Conservation (phyloP, 768 basidiomycete species). For the Sarcomyxa edulis region DNA sequence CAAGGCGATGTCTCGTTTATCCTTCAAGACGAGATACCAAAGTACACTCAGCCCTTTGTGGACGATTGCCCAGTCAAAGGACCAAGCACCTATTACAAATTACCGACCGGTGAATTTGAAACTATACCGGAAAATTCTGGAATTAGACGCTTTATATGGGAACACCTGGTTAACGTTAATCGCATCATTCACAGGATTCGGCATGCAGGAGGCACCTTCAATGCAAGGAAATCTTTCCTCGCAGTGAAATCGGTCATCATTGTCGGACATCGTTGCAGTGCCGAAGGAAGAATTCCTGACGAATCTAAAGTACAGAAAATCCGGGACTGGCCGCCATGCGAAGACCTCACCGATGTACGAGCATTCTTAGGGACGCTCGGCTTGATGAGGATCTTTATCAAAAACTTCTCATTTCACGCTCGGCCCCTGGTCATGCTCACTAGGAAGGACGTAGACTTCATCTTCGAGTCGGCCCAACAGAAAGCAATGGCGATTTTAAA, state of each 20-base stretch:
- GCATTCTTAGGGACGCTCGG: slow-evolving; percentile 26
- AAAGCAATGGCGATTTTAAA: slow-evolving; percentile 13
- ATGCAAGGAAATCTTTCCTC: slow-evolving; percentile 26
- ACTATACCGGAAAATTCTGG: slow-evolving; percentile 28
- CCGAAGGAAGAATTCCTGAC: slow-evolving; percentile 21
- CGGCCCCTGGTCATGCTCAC: slow-evolving; percentile 19
- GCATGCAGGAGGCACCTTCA: slow-evolving; percentile 30
- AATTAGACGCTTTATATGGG: slow-evolving; percentile 32
- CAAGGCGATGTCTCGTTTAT: slow-evolving; percentile 33
- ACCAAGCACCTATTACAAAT: slow-evolving; percentile 22
- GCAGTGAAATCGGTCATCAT: slow-evolving; percentile 20
- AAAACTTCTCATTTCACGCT: slow-evolving; percentile 18
- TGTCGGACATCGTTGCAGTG: slow-evolving; percentile 32
- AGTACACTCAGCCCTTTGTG: slow-evolving; percentile 28
- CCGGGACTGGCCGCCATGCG: slow-evolving; percentile 17
- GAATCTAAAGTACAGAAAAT: slow-evolving; percentile 14
- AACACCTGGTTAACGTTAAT: slow-evolving; percentile 30
- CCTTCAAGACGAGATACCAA: slow-evolving; percentile 32
- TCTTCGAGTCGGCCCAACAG: slow-evolving; percentile 21
- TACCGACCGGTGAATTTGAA: slow-evolving; percentile 22
- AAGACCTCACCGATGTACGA: slow-evolving; percentile 15
- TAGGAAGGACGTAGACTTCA: slow-evolving; percentile 19
- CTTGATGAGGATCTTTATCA: slow-evolving; percentile 21
- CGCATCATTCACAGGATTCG: slow-evolving; percentile 29
- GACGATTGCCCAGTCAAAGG: slow-evolving; percentile 33